Evolutionary conservation across 345 rosid species (phyloP).

Genomic region (Conringia planisiliqua): DNA sequence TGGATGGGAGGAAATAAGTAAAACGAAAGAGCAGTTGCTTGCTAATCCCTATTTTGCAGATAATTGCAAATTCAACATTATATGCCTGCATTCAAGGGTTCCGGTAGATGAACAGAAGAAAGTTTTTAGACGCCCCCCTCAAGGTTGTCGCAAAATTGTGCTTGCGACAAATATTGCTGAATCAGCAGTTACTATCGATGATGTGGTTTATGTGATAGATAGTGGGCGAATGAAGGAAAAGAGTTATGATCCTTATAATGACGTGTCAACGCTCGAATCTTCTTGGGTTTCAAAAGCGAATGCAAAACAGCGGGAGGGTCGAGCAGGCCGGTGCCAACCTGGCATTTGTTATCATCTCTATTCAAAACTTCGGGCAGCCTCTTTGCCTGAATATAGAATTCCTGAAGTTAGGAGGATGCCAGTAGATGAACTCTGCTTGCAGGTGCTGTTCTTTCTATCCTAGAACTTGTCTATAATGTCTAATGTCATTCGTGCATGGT

Average conservation of each 20-base stretch:
- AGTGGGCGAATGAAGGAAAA: slow-evolving; percentile 98
- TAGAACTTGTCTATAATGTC: neutral
- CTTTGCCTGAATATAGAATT: slow-evolving; percentile 72
- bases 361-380: slow-evolving; percentile 72
- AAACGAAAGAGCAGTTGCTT: slow-evolving; percentile 50
- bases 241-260: slow-evolving; percentile 85
- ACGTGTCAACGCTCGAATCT: slow-evolving; percentile 86
- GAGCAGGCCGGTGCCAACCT: slow-evolving; percentile 96
- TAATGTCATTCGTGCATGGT: neutral
- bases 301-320: slow-evolving; percentile 93
- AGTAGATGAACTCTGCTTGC: slow-evolving; percentile 92
- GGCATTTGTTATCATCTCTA: slow-evolving; percentile 93
- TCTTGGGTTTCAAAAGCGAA: slow-evolving; percentile 97
- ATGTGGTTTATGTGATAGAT: slow-evolving; percentile 95
- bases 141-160: slow-evolving; percentile 85
- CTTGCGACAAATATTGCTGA: slow-evolving; percentile 94
- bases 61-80: slow-evolving; percentile 50
- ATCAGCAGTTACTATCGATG: slow-evolving; percentile 90
- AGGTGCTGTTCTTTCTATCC: slow-evolving; percentile 42
- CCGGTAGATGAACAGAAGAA: slow-evolving; percentile 77
- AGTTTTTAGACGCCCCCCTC: slow-evolving; percentile 59
- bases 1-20: slow-evolving; percentile 96
- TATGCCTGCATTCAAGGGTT: slow-evolving; percentile 90
- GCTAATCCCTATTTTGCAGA: slow-evolving; percentile 49
- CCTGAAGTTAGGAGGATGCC: slow-evolving; percentile 96